phyloP scores from a whole-genome alignment of 441 rosid species.

The Manihot esculenta region DNA sequence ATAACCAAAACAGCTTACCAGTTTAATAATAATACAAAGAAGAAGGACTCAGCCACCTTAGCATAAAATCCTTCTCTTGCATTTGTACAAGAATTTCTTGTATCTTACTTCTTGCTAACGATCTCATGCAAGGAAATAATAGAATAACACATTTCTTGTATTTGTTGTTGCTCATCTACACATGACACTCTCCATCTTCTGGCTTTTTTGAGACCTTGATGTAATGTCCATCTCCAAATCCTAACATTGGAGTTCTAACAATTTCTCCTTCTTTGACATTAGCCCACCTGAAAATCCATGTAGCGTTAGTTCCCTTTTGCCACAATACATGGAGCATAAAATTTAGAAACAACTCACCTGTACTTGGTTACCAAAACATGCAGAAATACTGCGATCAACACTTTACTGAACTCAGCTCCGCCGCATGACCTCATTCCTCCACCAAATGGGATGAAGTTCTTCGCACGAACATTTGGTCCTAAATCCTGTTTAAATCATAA shows the following conservation, averaged over 20 bases:
- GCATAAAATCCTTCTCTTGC: neutral
- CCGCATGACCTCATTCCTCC: constrained; percentile 38
- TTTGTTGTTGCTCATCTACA: neutral
- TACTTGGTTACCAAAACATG: constrained; percentile 33
- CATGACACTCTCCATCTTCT: neutral
- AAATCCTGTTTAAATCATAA: constrained; percentile 6
- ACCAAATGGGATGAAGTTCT: constrained; percentile 27
- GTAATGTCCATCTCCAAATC: constrained; percentile 27
- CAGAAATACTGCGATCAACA: constrained; percentile 30
- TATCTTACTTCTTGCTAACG: neutral
- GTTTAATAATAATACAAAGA: constrained; percentile 1
- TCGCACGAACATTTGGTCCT: constrained; percentile 21
- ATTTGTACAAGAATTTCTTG: neutral
- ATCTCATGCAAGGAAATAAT: no score
- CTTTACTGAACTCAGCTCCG: constrained; percentile 38
- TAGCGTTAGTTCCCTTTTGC: neutral
- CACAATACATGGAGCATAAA: neutral
- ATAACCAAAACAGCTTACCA: neutral
- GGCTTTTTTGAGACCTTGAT: constrained; percentile 16
- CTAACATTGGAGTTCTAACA: constrained; percentile 23
- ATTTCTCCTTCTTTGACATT: constrained; percentile 26
- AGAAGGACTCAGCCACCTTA: neutral
- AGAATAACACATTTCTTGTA: neutral
- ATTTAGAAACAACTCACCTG: constrained; percentile 14
- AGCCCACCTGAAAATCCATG: constrained; percentile 15